A percentile compares a stretch with the other conserved stretches of the same genome.
Evolutionary conservation across 768 basidiomycete genomes (phyloP).

Genomic region (Naganishia antarctica): DNA sequence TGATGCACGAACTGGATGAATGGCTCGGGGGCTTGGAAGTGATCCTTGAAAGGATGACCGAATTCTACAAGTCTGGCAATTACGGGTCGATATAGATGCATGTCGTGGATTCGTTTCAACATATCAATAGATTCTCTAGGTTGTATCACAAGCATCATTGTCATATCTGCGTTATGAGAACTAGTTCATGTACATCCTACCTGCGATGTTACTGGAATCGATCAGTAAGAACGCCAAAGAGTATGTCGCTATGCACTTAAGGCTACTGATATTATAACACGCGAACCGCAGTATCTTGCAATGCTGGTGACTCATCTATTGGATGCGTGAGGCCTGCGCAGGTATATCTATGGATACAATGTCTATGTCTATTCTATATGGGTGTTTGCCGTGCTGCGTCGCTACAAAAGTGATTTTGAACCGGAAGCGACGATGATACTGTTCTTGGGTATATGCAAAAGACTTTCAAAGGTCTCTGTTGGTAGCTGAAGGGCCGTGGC

Average conservation of each 20-base stretch:
- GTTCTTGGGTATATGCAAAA: background rate
- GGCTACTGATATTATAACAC: no score
- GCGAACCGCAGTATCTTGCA: no score
- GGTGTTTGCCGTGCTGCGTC: no score
- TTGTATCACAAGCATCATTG: no score
- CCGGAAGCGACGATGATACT: background rate
- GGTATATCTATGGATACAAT: slow-evolving; percentile 13
- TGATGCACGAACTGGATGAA: slow-evolving; percentile 53
- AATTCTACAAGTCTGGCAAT: slow-evolving; percentile 50
- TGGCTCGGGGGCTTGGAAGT: slow-evolving; percentile 58
- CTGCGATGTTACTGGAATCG: no score
- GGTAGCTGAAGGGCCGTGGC: no score
- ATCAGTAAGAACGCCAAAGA: no score
- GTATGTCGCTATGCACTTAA: no score
- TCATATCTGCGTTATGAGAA: no score
- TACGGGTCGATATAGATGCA: slow-evolving; percentile 31
- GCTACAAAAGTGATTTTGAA: no score
- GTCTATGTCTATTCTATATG: slow-evolving; percentile 4
- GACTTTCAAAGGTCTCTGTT: background rate
- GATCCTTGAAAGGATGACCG: slow-evolving; percentile 55
- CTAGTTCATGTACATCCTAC: no score
- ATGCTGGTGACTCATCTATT: no score
- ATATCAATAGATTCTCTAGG: background rate
- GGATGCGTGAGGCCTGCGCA: background rate
- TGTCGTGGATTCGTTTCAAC: background rate